These are phyloP conservation scores for Colletotrichum costaricense DNA, from an alignment of 2,329 filamentous ascomycete species.

Conservation along the genomic window DNA sequence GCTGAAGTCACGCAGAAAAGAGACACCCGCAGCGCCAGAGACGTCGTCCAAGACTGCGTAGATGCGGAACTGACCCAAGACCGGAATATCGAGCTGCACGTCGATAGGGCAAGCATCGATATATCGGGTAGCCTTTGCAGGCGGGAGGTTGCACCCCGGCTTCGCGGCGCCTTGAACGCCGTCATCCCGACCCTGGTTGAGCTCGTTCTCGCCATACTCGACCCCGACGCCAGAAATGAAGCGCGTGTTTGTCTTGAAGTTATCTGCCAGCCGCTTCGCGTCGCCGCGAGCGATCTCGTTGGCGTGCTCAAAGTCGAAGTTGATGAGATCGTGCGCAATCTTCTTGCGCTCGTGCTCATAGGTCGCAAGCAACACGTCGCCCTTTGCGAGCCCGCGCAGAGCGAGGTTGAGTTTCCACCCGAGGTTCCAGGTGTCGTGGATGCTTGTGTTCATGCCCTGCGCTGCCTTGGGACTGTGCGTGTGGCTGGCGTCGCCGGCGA, in stretches of 20 bases:
- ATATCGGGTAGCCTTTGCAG: constrained; percentile 77
- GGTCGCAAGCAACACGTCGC: constrained; percentile 55
- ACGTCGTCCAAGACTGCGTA: constrained; percentile 76
- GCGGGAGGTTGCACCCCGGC: constrained; percentile 68
- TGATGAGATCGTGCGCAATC: constrained; percentile 63
- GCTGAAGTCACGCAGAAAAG: constrained; percentile 71
- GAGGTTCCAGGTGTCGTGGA: constrained; percentile 72
- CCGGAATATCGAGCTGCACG: constrained; percentile 80
- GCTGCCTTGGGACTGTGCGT: constrained; percentile 79
- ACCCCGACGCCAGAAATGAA: constrained; percentile 81
- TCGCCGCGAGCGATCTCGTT: constrained; percentile 71
- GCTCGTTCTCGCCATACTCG: constrained; percentile 63
- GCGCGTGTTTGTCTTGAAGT: constrained; percentile 76
- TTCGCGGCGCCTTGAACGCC: constrained; percentile 59
- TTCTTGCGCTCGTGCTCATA: constrained; percentile 64
- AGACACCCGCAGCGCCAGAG: constrained; percentile 51
- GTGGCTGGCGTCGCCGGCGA: constrained; percentile 76
- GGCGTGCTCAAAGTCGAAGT: constrained; percentile 62
- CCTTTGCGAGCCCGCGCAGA: constrained; percentile 66
- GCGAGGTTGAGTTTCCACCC: constrained; percentile 62
- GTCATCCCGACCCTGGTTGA: constrained; percentile 57
- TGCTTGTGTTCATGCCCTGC: constrained; percentile 73
- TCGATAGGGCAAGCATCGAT: constrained; percentile 83
- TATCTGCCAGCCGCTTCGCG: constrained; percentile 70
- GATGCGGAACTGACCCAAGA: constrained; percentile 80